Base-by-base conservation (phyloP, 2,329 filamentous ascomycete species). In the Epichloe sibirici region DNA sequence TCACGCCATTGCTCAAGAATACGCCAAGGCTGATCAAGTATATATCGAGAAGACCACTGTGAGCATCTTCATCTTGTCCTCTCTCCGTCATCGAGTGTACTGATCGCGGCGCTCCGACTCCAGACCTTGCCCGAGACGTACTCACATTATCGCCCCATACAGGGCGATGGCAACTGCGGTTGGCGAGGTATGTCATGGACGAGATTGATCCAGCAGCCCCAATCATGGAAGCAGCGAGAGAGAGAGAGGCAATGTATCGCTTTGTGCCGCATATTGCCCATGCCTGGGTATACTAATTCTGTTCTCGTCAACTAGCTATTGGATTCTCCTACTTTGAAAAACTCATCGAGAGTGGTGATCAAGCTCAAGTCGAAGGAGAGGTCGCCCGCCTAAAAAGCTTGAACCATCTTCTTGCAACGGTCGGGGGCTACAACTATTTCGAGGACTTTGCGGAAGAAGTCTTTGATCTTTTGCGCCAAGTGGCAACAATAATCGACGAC, bases 81-180 rank as follows among this genome's bases (percentile, higher is more conserved):
- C 13, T 6, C 13, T 23, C 13, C 31, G 35, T 31, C 9, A n/a
- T 5, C 42, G 2, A n/a, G n/a, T 9, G 34, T 51, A 34, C 49
- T 51, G 6, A 49, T 8, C 23, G 23, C 13, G 38, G 48, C 51
- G 49, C 54, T 61, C 52, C 62, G 51, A 17, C 50, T 31, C 25
- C 60, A 95, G 90, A 78, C 83, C 21, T 77, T 98, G 51, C 86
- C 90, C 6, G 77, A 84, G 61, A 88, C 85, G 53, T 95, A 95
- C 68, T 87, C 88, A 21, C 84, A 90, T 65, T 95, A 91, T 65
- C 88, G 93, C 52, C 85, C 85, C 11, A 82, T 95, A 66, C 84
- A 86, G 68, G 91, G 93, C 51, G 91, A 97, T 71, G 93, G 93
- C 54, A 94, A 95, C 66, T 97, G 93, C 70, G 93, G 91, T 63